Conservation (phyloP, 495 filamentous ascomycete genomes). For the Hyphodiscus hymeniophilus region DNA sequence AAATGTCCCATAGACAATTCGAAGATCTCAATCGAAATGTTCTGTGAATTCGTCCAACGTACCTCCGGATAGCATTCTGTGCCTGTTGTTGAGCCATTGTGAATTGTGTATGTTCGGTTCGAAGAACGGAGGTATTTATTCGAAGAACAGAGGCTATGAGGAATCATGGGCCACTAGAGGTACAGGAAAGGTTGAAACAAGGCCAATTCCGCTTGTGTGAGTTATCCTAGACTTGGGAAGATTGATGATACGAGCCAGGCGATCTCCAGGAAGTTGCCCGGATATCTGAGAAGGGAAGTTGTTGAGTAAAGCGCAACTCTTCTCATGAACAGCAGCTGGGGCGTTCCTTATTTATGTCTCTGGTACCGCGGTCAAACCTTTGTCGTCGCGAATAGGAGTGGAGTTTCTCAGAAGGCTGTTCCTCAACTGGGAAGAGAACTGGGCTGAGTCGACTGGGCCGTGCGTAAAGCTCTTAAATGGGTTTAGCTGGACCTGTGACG, state of each 20-base stretch:
- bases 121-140: neutral
- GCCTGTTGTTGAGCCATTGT: slow-evolving; percentile 40
- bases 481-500: neutral
- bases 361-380: neutral
- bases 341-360: too few relatives aligned
- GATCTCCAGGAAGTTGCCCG: slow-evolving; percentile 6
- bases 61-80: slow-evolving; percentile 70
- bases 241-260: slow-evolving; percentile 17
- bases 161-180: slow-evolving; percentile 14
- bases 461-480: slow-evolving; percentile 11
- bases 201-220: neutral
- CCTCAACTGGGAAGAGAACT: slow-evolving; percentile 12
- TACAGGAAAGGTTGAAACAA: slow-evolving; percentile 2
- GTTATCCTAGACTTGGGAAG: slow-evolving; percentile 6
- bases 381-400: slow-evolving; percentile 11
- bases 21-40: neutral
- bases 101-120: slow-evolving; percentile 1
- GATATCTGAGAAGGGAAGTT: slow-evolving; percentile 16
- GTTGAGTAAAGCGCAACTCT: slow-evolving; percentile 7
- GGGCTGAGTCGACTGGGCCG: slow-evolving; percentile 18
- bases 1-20: too few relatives aligned
- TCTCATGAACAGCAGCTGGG: neutral
- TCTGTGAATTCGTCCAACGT: slow-evolving; percentile 21
- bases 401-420: slow-evolving; percentile 8
- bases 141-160: neutral